Percentiles rank a stretch among this genome's conserved stretches.
Evolutionary conservation across 2,329 filamentous ascomycete genomes (phyloP).

Genomic region (Stachybotrys echinatus): DNA sequence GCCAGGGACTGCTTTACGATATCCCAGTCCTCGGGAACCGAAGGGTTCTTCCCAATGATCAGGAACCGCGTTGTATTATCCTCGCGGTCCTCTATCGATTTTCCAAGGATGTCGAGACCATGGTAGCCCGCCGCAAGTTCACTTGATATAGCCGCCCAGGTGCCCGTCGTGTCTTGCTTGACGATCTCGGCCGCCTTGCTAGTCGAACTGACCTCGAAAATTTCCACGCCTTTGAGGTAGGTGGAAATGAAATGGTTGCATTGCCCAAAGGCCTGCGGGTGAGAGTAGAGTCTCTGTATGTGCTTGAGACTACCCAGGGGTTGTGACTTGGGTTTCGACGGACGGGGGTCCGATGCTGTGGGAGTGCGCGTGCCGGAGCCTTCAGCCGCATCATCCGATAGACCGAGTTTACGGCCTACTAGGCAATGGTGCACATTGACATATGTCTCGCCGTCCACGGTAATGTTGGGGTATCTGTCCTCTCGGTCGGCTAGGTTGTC

Average conservation of each 20-base stretch:
- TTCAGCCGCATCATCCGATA: slow-evolving; percentile 19
- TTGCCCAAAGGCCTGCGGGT: slow-evolving; percentile 94
- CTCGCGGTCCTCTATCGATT: slow-evolving; percentile 64
- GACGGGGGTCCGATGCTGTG: slow-evolving; percentile 39
- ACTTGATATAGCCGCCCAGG: slow-evolving; percentile 73
- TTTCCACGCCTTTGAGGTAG: slow-evolving; percentile 68
- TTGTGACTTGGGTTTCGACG: slow-evolving; percentile 36
- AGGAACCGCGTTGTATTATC: slow-evolving; percentile 81
- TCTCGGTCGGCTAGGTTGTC: slow-evolving; percentile 79
- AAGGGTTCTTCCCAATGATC: slow-evolving; percentile 44
- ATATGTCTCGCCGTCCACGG: slow-evolving; percentile 79
- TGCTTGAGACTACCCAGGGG: slow-evolving; percentile 50
- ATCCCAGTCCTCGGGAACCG: slow-evolving; percentile 17
- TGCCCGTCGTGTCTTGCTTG: slow-evolving; percentile 49
- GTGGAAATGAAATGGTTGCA: slow-evolving; percentile 69
- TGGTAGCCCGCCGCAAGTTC: slow-evolving; percentile 65
- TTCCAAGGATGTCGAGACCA: slow-evolving; percentile 63
- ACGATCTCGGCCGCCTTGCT: slow-evolving; percentile 79
- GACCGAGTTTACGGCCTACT: slow-evolving; percentile 46
- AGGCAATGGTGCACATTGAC: slow-evolving; percentile 86
- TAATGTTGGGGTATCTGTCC: slow-evolving; percentile 58
- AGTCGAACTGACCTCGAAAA: slow-evolving; percentile 79
- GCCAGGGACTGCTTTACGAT: slow-evolving; percentile 18
- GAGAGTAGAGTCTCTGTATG: slow-evolving; percentile 77
- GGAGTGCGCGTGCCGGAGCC: slow-evolving; percentile 44